phyloP scores from a whole-genome alignment of 108 stramenopile species.

The Skeletonema potamos region DNA sequence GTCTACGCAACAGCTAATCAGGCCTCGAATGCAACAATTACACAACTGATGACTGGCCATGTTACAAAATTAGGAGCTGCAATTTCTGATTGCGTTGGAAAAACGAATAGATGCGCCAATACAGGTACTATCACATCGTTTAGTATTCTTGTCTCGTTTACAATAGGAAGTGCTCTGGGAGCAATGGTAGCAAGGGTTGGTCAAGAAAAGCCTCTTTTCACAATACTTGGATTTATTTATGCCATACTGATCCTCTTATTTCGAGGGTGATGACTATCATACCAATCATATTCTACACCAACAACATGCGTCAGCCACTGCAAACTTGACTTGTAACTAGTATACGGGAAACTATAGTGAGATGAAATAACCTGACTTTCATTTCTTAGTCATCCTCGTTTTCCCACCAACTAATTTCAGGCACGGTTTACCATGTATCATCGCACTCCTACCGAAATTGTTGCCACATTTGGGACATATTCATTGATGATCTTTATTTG shows the following conservation, averaged over 20 bases:
- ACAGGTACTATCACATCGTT: neutral
- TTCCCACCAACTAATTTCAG: slow-evolving; percentile 70
- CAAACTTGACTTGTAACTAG: too few relatives aligned
- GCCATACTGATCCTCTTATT: slow-evolving; percentile 7
- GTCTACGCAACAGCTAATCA: slow-evolving; percentile 12
- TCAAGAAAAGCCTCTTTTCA: slow-evolving; percentile 6
- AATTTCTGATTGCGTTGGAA: slow-evolving; percentile 2
- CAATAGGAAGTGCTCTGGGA: neutral
- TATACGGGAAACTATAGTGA: too few relatives aligned
- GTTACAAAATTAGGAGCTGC: slow-evolving; percentile 9
- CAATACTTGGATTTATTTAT: slow-evolving; percentile 12
- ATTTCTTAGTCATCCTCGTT: slow-evolving; percentile 74
- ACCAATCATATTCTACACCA: too few relatives aligned
- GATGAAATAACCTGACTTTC: neutral
- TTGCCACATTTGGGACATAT: slow-evolving; percentile 56
- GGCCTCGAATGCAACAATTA: slow-evolving; percentile 10
- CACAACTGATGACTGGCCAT: slow-evolving; percentile 22
- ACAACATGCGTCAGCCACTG: neutral
- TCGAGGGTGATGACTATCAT: neutral
- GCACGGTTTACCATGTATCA: slow-evolving; percentile 58
- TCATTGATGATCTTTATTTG: neutral
- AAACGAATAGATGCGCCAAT: neutral
- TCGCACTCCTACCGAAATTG: slow-evolving; percentile 48
- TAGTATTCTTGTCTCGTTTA: slow-evolving; percentile 6
- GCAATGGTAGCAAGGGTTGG: neutral